phyloP scores from a whole-genome alignment of 129 eudicot genomes.

The Gnaphalium uliginosum region DNA sequence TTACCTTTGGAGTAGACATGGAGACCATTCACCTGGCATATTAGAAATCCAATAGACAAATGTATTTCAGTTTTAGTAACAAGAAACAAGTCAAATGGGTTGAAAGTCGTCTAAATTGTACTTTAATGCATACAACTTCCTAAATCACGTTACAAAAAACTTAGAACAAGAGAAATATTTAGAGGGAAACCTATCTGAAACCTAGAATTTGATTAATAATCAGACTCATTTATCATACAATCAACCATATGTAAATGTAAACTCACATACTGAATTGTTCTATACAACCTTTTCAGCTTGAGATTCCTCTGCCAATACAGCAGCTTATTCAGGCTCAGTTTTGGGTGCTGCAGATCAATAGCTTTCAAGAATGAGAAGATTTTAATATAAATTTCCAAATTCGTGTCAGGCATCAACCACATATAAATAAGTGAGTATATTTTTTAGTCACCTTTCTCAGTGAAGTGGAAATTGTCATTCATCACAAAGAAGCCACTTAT shows the following conservation, averaged over 20 bases:
- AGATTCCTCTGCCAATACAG: slow-evolving; percentile 45
- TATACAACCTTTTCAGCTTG: slow-evolving; percentile 42
- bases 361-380: neutral
- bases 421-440: neutral
- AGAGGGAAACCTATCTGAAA: too few relatives aligned
- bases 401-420: neutral
- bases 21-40: neutral
- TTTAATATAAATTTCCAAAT: neutral
- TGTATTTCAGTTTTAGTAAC: neutral
- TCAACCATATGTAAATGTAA: too few relatives aligned
- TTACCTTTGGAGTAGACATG: too few relatives aligned
- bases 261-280: too few relatives aligned
- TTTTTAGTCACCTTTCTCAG: neutral
- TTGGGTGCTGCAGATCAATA: slow-evolving; percentile 31
- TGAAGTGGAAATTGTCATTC: neutral
- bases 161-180: too few relatives aligned
- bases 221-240: too few relatives aligned
- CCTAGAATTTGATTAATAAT: too few relatives aligned
- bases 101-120: neutral
- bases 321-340: slow-evolving; percentile 40
- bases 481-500: neutral
- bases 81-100: neutral
- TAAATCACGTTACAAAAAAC: neutral
- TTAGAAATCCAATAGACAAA: neutral
- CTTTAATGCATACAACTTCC: neutral